A percentile compares a stretch with the other conserved stretches of the same genome.
Conservation (phyloP, 2,329 filamentous ascomycete species). For the Trichophyton equinum region DNA sequence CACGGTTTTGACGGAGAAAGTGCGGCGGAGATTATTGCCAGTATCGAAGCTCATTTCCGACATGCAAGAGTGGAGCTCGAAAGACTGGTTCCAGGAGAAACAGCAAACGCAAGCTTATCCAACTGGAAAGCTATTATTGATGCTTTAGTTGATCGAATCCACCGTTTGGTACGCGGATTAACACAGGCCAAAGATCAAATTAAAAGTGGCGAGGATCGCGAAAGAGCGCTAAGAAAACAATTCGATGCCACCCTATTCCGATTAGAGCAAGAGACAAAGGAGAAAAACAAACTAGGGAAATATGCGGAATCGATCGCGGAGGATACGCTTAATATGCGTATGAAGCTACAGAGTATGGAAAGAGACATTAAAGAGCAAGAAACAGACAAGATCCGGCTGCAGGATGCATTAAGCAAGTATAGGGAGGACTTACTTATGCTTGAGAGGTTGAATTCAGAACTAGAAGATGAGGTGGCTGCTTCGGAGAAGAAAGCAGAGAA, state of each 20-base stretch:
- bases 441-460: constrained; percentile 30
- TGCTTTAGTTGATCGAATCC: constrained; percentile 29
- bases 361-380: constrained; percentile 29
- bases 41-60: constrained; percentile 30
- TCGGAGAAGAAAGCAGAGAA: constrained; percentile 22
- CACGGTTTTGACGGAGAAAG: constrained; percentile 29
- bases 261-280: constrained; percentile 26
- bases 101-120: constrained; percentile 24
- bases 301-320: constrained; percentile 31
- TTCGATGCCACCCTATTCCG: constrained; percentile 32
- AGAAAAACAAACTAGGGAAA: constrained; percentile 28
- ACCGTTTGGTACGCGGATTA: constrained; percentile 24
- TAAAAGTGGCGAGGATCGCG: constrained; percentile 25
- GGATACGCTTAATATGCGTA: constrained; percentile 34
- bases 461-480: constrained; percentile 28
- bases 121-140: constrained; percentile 30
- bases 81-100: constrained; percentile 33
- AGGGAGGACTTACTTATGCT: constrained; percentile 31
- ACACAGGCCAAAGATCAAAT: constrained; percentile 23
- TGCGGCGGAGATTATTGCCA: constrained; percentile 22
- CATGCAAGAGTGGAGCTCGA: constrained; percentile 35
- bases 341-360: constrained; percentile 33
- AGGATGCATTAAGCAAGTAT: constrained; percentile 33
- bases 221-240: constrained; percentile 32
- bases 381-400: constrained; percentile 31